These are phyloP conservation scores for Trichoderma aggressivum DNA, from an alignment of 2,329 filamentous ascomycete genomes.

Conservation along the genomic window DNA sequence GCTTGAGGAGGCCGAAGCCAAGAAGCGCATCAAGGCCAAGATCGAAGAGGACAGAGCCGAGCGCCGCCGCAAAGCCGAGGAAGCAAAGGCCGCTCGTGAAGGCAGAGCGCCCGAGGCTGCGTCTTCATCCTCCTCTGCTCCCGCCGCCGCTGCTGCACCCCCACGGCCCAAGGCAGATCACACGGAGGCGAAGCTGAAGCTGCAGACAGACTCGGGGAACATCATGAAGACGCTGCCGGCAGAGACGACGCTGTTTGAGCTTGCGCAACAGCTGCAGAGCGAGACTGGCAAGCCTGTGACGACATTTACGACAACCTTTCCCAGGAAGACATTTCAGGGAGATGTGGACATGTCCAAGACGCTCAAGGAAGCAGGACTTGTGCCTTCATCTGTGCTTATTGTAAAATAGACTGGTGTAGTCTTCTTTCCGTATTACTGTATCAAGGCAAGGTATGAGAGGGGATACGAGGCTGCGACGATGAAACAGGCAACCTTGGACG, in stretches of 20 bases:
- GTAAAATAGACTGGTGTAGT: constrained; percentile 49
- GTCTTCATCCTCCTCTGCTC: constrained; percentile 41
- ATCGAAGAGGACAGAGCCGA: constrained; percentile 94
- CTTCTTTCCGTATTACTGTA: neutral
- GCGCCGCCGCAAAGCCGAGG: constrained; percentile 77
- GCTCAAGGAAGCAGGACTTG: constrained; percentile 84
- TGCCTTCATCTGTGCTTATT: constrained; percentile 86
- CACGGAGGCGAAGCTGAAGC: constrained; percentile 73
- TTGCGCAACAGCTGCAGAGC: constrained; percentile 69
- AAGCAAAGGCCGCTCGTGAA: constrained; percentile 80
- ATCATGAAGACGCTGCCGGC: constrained; percentile 84
- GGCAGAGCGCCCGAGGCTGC: constrained; percentile 55
- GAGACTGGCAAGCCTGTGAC: constrained; percentile 69
- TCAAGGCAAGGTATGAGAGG: neutral
- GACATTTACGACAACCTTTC: constrained; percentile 83
- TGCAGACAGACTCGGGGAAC: constrained; percentile 72
- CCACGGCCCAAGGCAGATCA: constrained; percentile 67
- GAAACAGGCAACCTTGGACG: neutral
- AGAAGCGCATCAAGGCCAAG: constrained; percentile 85
- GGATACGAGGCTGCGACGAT: neutral
- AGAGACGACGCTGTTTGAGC: constrained; percentile 89
- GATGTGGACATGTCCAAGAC: constrained; percentile 79
- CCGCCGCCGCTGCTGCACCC: constrained; percentile 45
- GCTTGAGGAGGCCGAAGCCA: constrained; percentile 76
- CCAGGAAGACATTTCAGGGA: constrained; percentile 72